A percentile compares a stretch with the other conserved stretches of the same genome.
Conservation (phyloP, 139 green algal genomes). For the Micromonas pusilla region DNA sequence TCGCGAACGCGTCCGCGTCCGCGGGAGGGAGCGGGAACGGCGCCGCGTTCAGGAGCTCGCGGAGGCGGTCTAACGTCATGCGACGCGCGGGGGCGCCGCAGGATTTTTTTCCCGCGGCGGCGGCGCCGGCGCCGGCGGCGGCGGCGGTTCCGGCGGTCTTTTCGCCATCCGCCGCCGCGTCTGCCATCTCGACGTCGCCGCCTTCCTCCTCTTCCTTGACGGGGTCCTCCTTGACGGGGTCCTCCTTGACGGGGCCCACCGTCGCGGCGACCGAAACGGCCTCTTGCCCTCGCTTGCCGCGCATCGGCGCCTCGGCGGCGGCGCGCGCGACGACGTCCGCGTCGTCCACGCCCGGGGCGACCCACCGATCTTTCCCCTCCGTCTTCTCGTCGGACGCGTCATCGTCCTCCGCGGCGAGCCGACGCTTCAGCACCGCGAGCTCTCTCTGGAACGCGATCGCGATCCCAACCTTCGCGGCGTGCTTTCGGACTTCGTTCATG, state of each 20-base stretch:
- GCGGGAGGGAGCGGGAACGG: not conserved
- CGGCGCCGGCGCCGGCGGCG: not conserved
- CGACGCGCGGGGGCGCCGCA: not conserved
- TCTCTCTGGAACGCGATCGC: constrained; percentile 5
- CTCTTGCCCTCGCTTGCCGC: too few species aligned
- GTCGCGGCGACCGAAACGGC: too few species aligned
- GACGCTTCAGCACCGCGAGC: constrained; percentile 4
- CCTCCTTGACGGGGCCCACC: too few species aligned
- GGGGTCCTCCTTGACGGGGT: not conserved
- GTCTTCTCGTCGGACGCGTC: not conserved
- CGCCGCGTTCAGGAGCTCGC: not conserved
- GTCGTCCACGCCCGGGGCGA: not conserved
- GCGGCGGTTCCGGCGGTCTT: too few species aligned
- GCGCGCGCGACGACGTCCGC: not conserved
- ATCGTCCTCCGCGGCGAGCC: not conserved
- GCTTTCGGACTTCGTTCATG: constrained; percentile 1
- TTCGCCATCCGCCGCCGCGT: too few species aligned
- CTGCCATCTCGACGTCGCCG: too few species aligned
- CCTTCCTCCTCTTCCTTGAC: not conserved
- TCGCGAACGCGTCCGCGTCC: not conserved
- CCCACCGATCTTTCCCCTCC: not conserved
- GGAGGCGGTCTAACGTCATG: not conserved
- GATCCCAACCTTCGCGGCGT: not conserved
- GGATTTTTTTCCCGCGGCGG: not conserved
- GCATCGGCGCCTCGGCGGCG: not conserved